Evolutionary conservation across 1,284 basidiomycete species (phyloP).

Genomic region (Megacollybia platyphylla): DNA sequence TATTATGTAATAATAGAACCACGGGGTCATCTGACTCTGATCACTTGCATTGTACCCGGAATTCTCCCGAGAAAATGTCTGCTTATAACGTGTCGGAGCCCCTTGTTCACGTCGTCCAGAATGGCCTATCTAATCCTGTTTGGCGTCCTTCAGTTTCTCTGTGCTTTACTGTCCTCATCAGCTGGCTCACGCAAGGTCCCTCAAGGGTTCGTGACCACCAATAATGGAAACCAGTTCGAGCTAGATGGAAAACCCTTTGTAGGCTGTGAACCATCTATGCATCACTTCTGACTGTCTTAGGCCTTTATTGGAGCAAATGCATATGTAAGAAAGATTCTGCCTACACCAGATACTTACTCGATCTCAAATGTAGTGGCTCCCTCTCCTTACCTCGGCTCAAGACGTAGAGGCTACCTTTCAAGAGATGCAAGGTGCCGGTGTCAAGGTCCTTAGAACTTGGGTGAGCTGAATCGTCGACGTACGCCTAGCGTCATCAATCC

Average conservation of each 20-base stretch:
- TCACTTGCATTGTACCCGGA: conserved; percentile 5
- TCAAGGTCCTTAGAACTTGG: conserved; percentile 27
- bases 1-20: not conserved
- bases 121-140: not conserved
- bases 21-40: not conserved
- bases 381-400: conserved; percentile 18
- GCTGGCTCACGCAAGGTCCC: conserved; percentile 3
- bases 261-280: conserved; percentile 8
- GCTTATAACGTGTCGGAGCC: conserved; percentile 1
- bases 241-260: conserved; percentile 36
- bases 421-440: conserved; percentile 20
- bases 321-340: conserved; percentile 14
- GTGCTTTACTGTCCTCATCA: not conserved
- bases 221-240: conserved; percentile 23
- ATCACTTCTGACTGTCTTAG: conserved; percentile 8
- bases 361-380: conserved; percentile 15
- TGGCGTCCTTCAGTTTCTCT: not conserved
- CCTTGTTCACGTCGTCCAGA: not conserved
- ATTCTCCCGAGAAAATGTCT: conserved; percentile 13
- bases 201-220: conserved; percentile 29
- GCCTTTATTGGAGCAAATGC: conserved; percentile 27
- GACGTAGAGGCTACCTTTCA: conserved; percentile 24
- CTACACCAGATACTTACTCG: not conserved
- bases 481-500: not conserved
- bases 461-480: conserved; percentile 16